Conservation (phyloP, 2,329 filamentous ascomycete genomes). For the Neofusicoccum kwambonambiense region DNA sequence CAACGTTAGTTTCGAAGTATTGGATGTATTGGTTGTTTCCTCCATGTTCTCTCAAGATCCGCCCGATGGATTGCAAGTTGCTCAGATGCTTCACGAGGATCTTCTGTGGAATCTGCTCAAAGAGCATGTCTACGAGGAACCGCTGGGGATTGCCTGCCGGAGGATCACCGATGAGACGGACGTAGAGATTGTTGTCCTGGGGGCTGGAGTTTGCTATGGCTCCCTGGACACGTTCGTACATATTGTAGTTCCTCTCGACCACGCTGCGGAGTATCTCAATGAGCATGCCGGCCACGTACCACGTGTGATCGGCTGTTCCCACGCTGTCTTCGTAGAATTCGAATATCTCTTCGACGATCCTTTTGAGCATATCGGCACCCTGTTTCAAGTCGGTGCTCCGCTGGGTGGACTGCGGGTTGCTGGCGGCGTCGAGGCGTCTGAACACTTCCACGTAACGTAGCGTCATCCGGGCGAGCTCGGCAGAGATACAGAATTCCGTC, state of each 20-base stretch:
- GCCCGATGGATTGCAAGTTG: background rate
- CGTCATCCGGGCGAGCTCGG: slow-evolving; percentile 36
- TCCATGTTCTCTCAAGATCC: background rate
- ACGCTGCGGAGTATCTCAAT: slow-evolving; percentile 35
- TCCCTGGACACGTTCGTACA: slow-evolving; percentile 27
- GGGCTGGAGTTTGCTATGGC: slow-evolving; percentile 24
- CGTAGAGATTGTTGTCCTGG: slow-evolving; percentile 3
- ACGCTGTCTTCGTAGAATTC: slow-evolving; percentile 25
- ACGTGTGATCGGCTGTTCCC: slow-evolving; percentile 16
- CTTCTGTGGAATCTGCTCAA: background rate
- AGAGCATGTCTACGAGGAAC: background rate
- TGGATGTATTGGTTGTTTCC: background rate
- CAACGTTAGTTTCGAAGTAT: background rate
- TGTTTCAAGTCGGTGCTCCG: slow-evolving; percentile 27
- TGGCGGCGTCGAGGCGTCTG: slow-evolving; percentile 33
- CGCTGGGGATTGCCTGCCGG: background rate
- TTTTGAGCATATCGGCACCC: slow-evolving; percentile 31
- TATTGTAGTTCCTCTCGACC: slow-evolving; percentile 31
- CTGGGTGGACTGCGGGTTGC: slow-evolving; percentile 24
- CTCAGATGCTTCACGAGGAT: background rate
- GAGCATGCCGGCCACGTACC: slow-evolving; percentile 30
- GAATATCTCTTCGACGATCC: slow-evolving; percentile 29
- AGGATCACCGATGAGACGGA: background rate
- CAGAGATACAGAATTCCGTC: slow-evolving; percentile 28
- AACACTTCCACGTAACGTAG: slow-evolving; percentile 33